These are phyloP conservation scores for Ogataea glucozyma DNA, from an alignment of 805 yeast genomes.

Conservation along the genomic window DNA sequence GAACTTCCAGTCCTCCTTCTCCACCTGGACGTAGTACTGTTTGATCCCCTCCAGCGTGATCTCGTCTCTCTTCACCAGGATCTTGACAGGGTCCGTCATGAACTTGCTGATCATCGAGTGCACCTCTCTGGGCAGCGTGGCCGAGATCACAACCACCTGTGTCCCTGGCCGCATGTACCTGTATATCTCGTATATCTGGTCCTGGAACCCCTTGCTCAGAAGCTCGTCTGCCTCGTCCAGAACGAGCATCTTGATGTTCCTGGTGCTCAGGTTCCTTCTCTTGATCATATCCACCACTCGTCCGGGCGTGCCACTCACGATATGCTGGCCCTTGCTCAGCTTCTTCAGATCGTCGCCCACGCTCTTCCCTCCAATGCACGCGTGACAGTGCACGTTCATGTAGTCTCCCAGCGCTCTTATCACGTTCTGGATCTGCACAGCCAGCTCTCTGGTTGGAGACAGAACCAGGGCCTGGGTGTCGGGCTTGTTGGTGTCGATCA, in stretches of 20 bases:
- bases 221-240: conserved; percentile 99
- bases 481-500: conserved; percentile 67
- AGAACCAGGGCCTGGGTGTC: conserved; percentile 90
- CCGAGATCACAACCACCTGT: conserved; percentile 93
- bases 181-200: conserved; percentile 93
- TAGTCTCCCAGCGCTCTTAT: conserved; percentile 86
- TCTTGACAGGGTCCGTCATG: conserved; percentile 93
- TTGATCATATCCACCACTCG: conserved; percentile 95
- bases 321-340: conserved; percentile 82
- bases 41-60: conserved; percentile 93
- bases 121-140: conserved; percentile 93
- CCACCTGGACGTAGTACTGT: conserved; percentile 89
- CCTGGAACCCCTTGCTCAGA: conserved; percentile 90
- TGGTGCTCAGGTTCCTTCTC: conserved; percentile 79
- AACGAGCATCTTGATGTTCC: conserved; percentile 88
- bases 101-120: conserved; percentile 88
- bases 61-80: conserved; percentile 93
- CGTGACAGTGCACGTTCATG: conserved; percentile 89
- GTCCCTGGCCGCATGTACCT: conserved; percentile 82
- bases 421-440: conserved; percentile 93
- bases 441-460: conserved; percentile 98
- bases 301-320: conserved; percentile 98
- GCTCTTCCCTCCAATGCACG: conserved; percentile 96
- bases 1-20: conserved; percentile 90
- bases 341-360: conserved; percentile 85